Evolutionary conservation across 2,329 filamentous ascomycete species (phyloP).

Genomic region (Ophiosphaerella narmari): DNA sequence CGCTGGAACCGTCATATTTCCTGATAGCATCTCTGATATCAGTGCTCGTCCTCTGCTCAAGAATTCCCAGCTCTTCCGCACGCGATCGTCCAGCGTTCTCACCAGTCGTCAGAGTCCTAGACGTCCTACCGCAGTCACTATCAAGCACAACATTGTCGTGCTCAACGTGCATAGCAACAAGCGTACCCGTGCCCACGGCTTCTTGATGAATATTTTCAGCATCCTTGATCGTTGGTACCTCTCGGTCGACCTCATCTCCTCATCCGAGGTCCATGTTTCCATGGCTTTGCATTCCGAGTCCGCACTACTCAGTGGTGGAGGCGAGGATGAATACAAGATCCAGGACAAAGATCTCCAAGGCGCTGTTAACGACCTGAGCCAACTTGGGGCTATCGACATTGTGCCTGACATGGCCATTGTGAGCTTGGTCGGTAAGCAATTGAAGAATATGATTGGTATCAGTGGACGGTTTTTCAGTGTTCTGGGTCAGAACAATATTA

Average conservation of each 20-base stretch:
- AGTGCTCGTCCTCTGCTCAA: conserved; percentile 60
- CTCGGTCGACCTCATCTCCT: conserved; percentile 95
- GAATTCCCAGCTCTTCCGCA: conserved; percentile 60
- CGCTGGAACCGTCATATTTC: conserved; percentile 79
- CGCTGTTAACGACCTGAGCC: conserved; percentile 70
- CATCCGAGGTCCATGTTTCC: conserved; percentile 94
- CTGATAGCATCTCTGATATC: conserved; percentile 66
- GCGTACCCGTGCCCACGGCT: conserved; percentile 92
- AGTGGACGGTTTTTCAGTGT: conserved; percentile 94
- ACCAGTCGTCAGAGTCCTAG: conserved; percentile 52
- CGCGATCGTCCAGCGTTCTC: conserved; percentile 53
- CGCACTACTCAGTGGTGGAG: conserved; percentile 55
- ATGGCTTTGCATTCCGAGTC: conserved; percentile 89
- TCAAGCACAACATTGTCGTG: conserved; percentile 95
- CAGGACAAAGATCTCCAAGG: conserved; percentile 53
- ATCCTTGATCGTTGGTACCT: conserved; percentile 86
- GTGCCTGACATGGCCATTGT: conserved; percentile 93
- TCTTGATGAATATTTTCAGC: conserved; percentile 91
- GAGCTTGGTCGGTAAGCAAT: conserved; percentile 89
- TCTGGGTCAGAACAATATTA: conserved; percentile 89
- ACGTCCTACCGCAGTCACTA: conserved; percentile 74
- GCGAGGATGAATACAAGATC: conserved; percentile 55
- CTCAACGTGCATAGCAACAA: conserved; percentile 99
- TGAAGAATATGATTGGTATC: conserved; percentile 96
- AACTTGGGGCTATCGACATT: conserved; percentile 88